phyloP scores from a whole-genome alignment of 257 asterid genomes.

The Gentiana macrophylla region DNA sequence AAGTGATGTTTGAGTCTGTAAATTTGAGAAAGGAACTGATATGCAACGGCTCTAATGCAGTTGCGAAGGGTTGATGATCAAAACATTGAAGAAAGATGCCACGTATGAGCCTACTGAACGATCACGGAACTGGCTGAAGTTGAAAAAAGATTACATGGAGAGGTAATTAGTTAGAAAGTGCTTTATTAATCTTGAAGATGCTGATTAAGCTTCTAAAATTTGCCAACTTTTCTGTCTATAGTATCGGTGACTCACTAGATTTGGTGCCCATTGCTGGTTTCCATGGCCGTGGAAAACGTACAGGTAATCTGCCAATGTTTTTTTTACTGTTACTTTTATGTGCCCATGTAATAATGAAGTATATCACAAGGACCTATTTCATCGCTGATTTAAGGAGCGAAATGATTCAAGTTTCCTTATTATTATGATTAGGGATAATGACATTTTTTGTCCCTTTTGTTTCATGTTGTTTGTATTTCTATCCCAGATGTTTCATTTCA shows the following conservation, averaged over 20 bases:
- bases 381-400: too few relatives aligned
- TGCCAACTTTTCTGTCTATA: slow-evolving; percentile 26
- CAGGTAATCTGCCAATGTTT: slow-evolving; percentile 35
- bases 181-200: slow-evolving; percentile 9
- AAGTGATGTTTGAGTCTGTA: too few relatives aligned
- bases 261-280: slow-evolving; percentile 98
- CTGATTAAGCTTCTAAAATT: slow-evolving; percentile 10
- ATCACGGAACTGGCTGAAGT: slow-evolving; percentile 82
- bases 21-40: too few relatives aligned
- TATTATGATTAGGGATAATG: too few relatives aligned
- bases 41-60: slow-evolving; percentile 26
- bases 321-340: background rate
- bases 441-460: too few relatives aligned
- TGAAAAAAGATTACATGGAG: slow-evolving; percentile 93
- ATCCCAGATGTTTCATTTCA: too few relatives aligned
- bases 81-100: slow-evolving; percentile 81
- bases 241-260: slow-evolving; percentile 90
- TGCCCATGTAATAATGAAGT: too few relatives aligned
- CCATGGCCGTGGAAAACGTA: slow-evolving; percentile 91
- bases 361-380: too few relatives aligned
- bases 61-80: slow-evolving; percentile 91
- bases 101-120: slow-evolving; percentile 93
- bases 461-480: too few relatives aligned
- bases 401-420: too few relatives aligned
- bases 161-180: slow-evolving; percentile 30